A percentile compares a stretch with the other conserved stretches of the same genome.
phyloP scores from a whole-genome alignment of 257 asterid genomes.

The Scutellaria minor region DNA sequence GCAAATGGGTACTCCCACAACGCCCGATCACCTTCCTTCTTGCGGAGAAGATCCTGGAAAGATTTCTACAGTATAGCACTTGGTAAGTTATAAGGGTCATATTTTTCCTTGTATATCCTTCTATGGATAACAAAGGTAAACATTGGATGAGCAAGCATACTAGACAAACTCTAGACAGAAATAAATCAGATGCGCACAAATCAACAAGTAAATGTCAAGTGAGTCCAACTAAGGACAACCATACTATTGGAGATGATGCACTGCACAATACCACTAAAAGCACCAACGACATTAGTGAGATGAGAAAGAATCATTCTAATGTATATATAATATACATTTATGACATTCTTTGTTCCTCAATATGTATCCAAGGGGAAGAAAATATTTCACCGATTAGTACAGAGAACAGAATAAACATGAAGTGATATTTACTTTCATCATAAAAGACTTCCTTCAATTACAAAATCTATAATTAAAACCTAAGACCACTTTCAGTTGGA shows the following conservation, averaged over 20 bases:
- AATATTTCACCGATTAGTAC: neutral
- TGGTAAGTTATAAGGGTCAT: constrained; percentile 28
- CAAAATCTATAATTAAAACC: neutral
- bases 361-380: constrained; percentile 8
- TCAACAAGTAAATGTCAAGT: constrained; percentile 19
- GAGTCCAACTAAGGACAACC: constrained; percentile 6
- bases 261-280: constrained; percentile 20
- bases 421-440: neutral
- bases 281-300: constrained; percentile 4
- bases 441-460: neutral
- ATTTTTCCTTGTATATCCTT: neutral
- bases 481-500: constrained; percentile 14
- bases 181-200: neutral
- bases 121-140: neutral
- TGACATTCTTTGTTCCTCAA: neutral
- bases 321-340: neutral
- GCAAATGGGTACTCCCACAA: constrained; percentile 99
- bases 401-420: neutral
- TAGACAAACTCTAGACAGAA: neutral
- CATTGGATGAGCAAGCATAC: constrained; percentile 19
- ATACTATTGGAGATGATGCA: constrained; percentile 4
- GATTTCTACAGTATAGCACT: constrained; percentile 64
- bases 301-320: neutral
- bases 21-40: constrained; percentile 95
- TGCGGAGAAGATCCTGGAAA: constrained; percentile 92